phyloP scores from a whole-genome alignment of 1,284 basidiomycete genomes.

The Peniophora sp. region DNA sequence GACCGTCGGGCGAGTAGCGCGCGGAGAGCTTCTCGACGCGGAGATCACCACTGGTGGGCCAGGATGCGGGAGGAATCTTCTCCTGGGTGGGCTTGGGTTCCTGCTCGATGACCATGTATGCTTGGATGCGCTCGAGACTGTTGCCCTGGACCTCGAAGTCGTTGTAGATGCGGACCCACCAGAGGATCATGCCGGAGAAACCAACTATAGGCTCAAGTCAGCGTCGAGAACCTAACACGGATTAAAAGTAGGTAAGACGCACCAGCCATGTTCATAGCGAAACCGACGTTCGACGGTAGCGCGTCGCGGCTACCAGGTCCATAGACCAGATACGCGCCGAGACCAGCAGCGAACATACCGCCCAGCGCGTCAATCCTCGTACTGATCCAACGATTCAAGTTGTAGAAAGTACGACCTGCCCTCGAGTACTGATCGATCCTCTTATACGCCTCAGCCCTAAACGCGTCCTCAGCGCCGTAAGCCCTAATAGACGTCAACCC shows the following conservation, averaged over 20 bases:
- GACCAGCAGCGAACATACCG: slow-evolving; percentile 40
- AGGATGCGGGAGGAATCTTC: slow-evolving; percentile 66
- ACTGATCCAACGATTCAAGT: slow-evolving; percentile 53
- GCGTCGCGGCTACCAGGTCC: slow-evolving; percentile 25
- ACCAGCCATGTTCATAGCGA: slow-evolving; percentile 45
- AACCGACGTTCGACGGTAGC: slow-evolving; percentile 37
- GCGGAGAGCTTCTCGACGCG: slow-evolving; percentile 56
- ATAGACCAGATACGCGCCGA: slow-evolving; percentile 50
- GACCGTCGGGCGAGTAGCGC: slow-evolving; percentile 39
- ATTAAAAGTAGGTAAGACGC: slow-evolving; percentile 1
- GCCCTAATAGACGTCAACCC: slow-evolving; percentile 62
- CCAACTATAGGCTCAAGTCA: slow-evolving; percentile 24
- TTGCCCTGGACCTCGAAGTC: slow-evolving; percentile 52
- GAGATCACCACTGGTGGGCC: slow-evolving; percentile 69
- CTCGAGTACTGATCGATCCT: slow-evolving; percentile 42
- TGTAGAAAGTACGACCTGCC: slow-evolving; percentile 40
- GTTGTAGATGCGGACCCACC: slow-evolving; percentile 45
- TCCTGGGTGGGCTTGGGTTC: slow-evolving; percentile 44
- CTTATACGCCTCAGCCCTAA: slow-evolving; percentile 34
- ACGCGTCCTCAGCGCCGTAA: slow-evolving; percentile 42
- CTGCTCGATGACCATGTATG: slow-evolving; percentile 66
- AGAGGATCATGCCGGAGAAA: slow-evolving; percentile 49
- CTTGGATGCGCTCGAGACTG: slow-evolving; percentile 70
- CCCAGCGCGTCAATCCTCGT: slow-evolving; percentile 45
- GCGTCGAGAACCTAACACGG: neutral